Base-by-base conservation (phyloP, 2,329 filamentous ascomycete genomes). In the Ramularia endophylla region DNA sequence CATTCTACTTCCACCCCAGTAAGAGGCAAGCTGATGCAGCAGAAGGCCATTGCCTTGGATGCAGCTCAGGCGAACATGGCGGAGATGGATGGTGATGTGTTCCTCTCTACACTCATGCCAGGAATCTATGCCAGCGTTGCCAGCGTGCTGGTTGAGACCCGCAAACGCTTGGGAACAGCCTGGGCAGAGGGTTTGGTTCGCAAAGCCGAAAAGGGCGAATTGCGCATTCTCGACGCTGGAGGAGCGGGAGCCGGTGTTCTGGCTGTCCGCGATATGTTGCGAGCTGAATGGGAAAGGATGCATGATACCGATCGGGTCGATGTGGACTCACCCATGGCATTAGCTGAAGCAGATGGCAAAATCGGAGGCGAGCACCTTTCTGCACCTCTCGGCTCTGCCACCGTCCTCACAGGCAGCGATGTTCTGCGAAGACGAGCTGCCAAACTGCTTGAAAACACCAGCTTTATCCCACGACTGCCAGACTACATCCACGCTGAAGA, bases 401-500 rank as follows among this genome's bases (percentile, higher is more conserved):
- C 87, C 0, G 88, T 94, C 1, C 68, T 97, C 3, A 80, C 85
- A 2, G 87, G 81, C 0, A 85, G 87, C 0, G 78, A 87, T 47
- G 69, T 79, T 2, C 70, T 98, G 19, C 80, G 88, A 13, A 73
- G 85, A 41, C 83, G 88, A 22, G 73, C 87, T 17, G 87, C 87
- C 51, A 72, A 71, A 13, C 77, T 97, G 48, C 69, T 98, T 9
- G 76, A 94, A 27, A 83, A 95, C 60, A 97, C 92, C 0, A 94
- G 85, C 0, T 95, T 98, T 59, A 73, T 98, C 6, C 89, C 90
- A 6, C 81, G 89, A 3, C 69, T 97, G n/a, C 92, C 92, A 0
- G 87, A 97, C 57, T 88, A 90, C 50, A 65, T 87, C 18, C 71
- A 75, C 15, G 70, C 81, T 42, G 70, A 75, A 16, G 70, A 81